These are phyloP conservation scores for Hymenochaete sp. DNA, from an alignment of 1,284 basidiomycete genomes.

Conservation along the genomic window DNA sequence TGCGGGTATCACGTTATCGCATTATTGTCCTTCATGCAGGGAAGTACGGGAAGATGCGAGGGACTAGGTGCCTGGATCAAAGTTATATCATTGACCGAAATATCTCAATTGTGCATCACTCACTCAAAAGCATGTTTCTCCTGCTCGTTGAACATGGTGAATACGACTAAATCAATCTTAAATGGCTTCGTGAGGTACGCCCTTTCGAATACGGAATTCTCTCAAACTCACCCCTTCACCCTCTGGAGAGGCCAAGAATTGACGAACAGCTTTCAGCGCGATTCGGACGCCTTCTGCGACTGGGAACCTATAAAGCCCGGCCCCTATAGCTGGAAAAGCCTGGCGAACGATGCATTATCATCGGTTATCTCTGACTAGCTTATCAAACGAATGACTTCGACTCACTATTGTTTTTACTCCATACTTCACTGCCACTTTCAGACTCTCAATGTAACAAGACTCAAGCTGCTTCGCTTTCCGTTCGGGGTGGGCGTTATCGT, in stretches of 20 bases:
- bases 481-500: constrained; percentile 37
- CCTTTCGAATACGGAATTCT: not conserved
- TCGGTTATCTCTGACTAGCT: not conserved
- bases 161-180: constrained; percentile 70
- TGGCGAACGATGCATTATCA: constrained; percentile 27
- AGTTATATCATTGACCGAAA: no score
- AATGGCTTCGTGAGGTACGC: not conserved
- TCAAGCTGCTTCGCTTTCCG: constrained; percentile 48
- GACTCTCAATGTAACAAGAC: constrained; percentile 64
- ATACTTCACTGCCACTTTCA: constrained; percentile 55
- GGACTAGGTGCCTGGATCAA: no score
- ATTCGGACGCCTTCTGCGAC: constrained; percentile 62
- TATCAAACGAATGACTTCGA: constrained; percentile 12
- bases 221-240: constrained; percentile 40
- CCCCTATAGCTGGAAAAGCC: constrained; percentile 78
- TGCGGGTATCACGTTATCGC: no score
- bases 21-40: no score
- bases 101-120: no score
- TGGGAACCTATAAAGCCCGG: constrained; percentile 75
- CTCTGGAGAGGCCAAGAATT: constrained; percentile 46
- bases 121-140: constrained; percentile 62
- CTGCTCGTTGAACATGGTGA: constrained; percentile 61
- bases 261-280: constrained; percentile 52
- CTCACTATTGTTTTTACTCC: constrained; percentile 59
- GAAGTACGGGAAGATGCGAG: no score